phyloP scores from a whole-genome alignment of 345 rosid genomes.

The Balakata baccata region DNA sequence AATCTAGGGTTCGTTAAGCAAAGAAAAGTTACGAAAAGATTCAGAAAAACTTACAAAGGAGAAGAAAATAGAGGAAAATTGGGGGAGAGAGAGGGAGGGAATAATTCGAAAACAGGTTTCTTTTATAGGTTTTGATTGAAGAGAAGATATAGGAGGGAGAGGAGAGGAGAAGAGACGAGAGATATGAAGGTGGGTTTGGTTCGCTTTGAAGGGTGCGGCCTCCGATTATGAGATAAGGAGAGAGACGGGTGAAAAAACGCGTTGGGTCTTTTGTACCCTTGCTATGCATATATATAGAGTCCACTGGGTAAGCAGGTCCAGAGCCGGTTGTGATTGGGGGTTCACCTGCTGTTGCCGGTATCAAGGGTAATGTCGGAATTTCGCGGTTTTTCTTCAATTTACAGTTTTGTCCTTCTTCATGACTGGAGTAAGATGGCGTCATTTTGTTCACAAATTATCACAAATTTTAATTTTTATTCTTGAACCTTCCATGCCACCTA shows the following conservation, averaged over 20 bases:
- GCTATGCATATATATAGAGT: not conserved
- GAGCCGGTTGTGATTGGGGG: not conserved
- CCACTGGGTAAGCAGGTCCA: not conserved
- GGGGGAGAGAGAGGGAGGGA: slow-evolving; percentile 16
- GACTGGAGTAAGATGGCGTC: not conserved
- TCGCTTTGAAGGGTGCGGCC: not conserved
- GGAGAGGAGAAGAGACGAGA: not conserved
- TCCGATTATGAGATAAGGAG: not conserved
- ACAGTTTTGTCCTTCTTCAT: not conserved
- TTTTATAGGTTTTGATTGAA: slow-evolving; percentile 31
- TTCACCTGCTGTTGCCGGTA: slow-evolving; percentile 18
- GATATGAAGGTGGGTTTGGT: slow-evolving; percentile 6
- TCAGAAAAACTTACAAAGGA: not conserved
- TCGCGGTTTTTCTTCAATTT: not conserved
- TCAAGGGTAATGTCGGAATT: not conserved
- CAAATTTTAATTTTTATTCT: too few species aligned
- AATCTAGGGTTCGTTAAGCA: not conserved
- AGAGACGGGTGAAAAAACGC: not conserved
- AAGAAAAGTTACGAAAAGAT: not conserved
- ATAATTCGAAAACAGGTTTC: slow-evolving; percentile 22
- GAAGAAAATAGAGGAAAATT: not conserved
- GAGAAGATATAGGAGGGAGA: not conserved
- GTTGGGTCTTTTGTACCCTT: not conserved
- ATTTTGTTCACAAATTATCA: not conserved
- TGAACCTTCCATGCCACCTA: too few species aligned